Percentiles rank a stretch among this genome's conserved stretches.
These are phyloP conservation scores for Pythium utonaiense DNA, from an alignment of 352 stramenopile species.

Conservation along the genomic window DNA sequence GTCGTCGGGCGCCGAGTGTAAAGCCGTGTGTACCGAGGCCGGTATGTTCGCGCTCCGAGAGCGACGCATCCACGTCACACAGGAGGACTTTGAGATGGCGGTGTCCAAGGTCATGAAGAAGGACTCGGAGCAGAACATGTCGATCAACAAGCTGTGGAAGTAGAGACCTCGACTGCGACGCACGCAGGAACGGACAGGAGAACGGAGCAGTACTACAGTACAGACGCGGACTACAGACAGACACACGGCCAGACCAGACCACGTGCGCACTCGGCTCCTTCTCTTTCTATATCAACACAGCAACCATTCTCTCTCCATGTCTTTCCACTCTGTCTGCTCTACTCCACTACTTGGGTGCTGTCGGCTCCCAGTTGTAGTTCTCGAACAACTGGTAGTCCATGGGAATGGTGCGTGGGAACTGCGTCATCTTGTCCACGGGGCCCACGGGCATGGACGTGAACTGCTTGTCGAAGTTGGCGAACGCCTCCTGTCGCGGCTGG, in stretches of 20 bases:
- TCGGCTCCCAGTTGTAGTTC: constrained; percentile 81
- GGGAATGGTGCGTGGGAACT: constrained; percentile 70
- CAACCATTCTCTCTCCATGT: background rate
- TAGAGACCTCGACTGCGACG: no score
- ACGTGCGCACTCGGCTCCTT: background rate
- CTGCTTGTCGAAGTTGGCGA: constrained; percentile 82
- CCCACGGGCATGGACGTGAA: constrained; percentile 82
- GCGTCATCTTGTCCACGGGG: constrained; percentile 66
- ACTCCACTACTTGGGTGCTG: constrained; percentile 4
- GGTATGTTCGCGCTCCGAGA: constrained; percentile 99
- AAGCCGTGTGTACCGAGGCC: constrained; percentile 99
- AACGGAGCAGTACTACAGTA: no score
- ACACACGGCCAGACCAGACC: no score
- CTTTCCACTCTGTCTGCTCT: background rate
- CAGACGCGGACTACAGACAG: no score
- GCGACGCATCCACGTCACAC: constrained; percentile 98
- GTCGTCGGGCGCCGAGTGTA: constrained; percentile 97
- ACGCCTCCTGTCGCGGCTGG: constrained; percentile 60
- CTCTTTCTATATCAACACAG: constrained; percentile 16
- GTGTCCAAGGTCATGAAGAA: constrained; percentile 99
- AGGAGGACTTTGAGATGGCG: constrained; percentile 99
- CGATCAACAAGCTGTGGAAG: constrained; percentile 99
- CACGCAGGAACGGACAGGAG: no score
- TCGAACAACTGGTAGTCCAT: constrained; percentile 85
- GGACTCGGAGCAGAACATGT: constrained; percentile 97